Conservation (phyloP, 1,139 yeast genomes). For the Geotrichum candidum region DNA sequence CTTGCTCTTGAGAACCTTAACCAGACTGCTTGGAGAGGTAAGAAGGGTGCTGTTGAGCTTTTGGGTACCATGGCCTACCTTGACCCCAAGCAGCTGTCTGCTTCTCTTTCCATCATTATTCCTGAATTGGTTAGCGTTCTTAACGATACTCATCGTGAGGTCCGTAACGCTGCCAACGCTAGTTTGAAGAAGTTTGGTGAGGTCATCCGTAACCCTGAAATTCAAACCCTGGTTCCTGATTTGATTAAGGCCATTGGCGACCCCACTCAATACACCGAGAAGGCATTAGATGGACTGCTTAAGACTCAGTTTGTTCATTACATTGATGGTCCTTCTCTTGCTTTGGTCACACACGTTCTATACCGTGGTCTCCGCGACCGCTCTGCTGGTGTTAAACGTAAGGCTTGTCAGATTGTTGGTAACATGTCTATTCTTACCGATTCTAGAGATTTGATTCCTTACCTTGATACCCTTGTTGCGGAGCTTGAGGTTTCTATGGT, state of each 20-base stretch:
- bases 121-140: slow-evolving; percentile 95
- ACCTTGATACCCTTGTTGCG: slow-evolving; percentile 65
- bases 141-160: slow-evolving; percentile 94
- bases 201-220: slow-evolving; percentile 95
- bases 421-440: slow-evolving; percentile 96
- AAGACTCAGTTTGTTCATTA: slow-evolving; percentile 93
- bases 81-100: slow-evolving; percentile 89
- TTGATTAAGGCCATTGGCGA: slow-evolving; percentile 92
- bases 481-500: slow-evolving; percentile 94
- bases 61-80: slow-evolving; percentile 97
- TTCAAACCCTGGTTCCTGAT: slow-evolving; percentile 82
- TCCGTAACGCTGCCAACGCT: slow-evolving; percentile 88
- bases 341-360: slow-evolving; percentile 87
- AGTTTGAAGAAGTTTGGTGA: slow-evolving; percentile 90
- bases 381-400: slow-evolving; percentile 84
- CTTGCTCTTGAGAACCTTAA: slow-evolving; percentile 80
- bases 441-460: slow-evolving; percentile 76
- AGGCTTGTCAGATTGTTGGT: slow-evolving; percentile 97
- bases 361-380: slow-evolving; percentile 94
- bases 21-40: slow-evolving; percentile 92
- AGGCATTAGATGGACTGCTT: slow-evolving; percentile 77
- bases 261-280: slow-evolving; percentile 84
- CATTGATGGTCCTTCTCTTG: slow-evolving; percentile 96
- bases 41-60: slow-evolving; percentile 92
- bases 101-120: slow-evolving; percentile 80